A percentile compares a stretch with the other conserved stretches of the same genome.
Evolutionary conservation across 352 stramenopile genomes (phyloP).

Genomic region (Pythium aphanidermatum): DNA sequence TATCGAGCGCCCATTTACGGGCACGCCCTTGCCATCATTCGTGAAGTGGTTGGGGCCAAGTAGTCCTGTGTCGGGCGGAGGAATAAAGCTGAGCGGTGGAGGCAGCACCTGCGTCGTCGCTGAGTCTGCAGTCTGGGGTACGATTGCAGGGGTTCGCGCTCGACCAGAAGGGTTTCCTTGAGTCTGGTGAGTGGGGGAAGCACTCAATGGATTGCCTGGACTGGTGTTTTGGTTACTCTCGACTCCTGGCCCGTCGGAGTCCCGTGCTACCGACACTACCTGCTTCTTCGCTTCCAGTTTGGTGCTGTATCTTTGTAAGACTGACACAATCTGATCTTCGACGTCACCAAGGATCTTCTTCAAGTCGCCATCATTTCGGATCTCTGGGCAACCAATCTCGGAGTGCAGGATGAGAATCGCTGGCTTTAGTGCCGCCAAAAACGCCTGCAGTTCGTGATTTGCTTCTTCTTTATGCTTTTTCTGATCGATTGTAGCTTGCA

Average conservation of each 20-base stretch:
- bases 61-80: conserved; percentile 9
- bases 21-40: conserved; percentile 10
- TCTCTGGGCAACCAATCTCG: conserved; percentile 62
- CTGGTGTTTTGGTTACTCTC: conserved; percentile 15
- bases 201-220: conserved; percentile 6
- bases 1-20: conserved; percentile 18
- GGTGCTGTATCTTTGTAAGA: conserved; percentile 59
- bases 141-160: not conserved
- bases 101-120: not conserved
- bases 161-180: not conserved
- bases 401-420: conserved; percentile 54
- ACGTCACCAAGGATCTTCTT: conserved; percentile 71
- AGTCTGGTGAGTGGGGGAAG: not conserved
- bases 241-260: not conserved
- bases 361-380: conserved; percentile 61
- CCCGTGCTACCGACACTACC: conserved; percentile 12
- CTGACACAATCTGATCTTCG: conserved; percentile 60
- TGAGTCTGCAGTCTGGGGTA: not conserved
- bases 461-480: conserved; percentile 75
- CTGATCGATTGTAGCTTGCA: conserved; percentile 57
- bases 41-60: no score
- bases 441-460: conserved; percentile 61
- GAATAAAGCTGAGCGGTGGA: conserved; percentile 17
- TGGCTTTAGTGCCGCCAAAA: conserved; percentile 58
- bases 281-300: conserved; percentile 49